Evolutionary conservation across 1,139 yeast species (phyloP).

Genomic region (Pichia sp.): DNA sequence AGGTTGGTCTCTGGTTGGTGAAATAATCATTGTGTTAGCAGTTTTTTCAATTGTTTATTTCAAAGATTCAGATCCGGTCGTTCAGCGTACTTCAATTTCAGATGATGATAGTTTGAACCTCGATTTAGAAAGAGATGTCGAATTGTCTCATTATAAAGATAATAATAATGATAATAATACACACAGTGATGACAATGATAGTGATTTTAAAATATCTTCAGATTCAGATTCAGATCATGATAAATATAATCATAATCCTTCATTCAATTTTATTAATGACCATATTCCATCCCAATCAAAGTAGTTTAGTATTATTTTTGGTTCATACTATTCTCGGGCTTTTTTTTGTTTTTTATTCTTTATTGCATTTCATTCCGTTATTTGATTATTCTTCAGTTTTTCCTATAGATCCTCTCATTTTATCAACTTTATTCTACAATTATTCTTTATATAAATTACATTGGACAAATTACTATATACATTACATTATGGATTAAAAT

Average conservation of each 20-base stretch:
- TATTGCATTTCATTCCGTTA: no score
- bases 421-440: no score
- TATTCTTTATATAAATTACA: no score
- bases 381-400: no score
- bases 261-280: not conserved
- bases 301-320: no score
- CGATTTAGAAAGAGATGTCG: constrained; percentile 12
- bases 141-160: constrained; percentile 7
- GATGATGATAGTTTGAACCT: not conserved
- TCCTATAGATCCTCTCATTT: no score
- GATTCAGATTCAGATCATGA: constrained; percentile 3
- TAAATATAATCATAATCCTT: not conserved
- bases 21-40: constrained; percentile 56
- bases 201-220: constrained; percentile 7
- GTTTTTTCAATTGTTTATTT: constrained; percentile 55
- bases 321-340: no score
- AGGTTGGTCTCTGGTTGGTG: constrained; percentile 62
- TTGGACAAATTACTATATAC: no score
- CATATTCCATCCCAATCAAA: no score
- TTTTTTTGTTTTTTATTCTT: no score
- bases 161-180: not conserved
- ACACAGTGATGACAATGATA: constrained; percentile 1
- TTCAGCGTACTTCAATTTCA: not conserved
- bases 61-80: constrained; percentile 30
- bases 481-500: no score